A percentile compares a stretch with the other conserved stretches of the same genome.
Conservation (phyloP, 257 asterid species). For the Solanum chaucha region DNA sequence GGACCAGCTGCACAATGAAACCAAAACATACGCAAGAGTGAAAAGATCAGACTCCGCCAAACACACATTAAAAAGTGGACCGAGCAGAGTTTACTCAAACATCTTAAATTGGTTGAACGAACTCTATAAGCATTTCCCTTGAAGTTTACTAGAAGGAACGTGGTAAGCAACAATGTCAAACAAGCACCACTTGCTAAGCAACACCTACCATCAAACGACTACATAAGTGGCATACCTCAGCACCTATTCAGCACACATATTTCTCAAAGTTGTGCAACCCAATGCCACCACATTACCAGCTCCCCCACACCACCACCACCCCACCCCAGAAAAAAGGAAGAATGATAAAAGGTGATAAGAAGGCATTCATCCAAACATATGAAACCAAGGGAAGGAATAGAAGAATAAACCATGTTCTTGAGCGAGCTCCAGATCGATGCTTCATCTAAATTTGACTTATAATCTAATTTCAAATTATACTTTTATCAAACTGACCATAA, state of each 20-base stretch:
- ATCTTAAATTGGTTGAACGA: not conserved
- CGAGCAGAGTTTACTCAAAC: not conserved
- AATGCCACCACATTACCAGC: not conserved
- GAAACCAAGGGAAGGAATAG: not conserved
- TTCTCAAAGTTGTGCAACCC: not conserved
- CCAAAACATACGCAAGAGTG: not conserved
- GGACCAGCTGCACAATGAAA: constrained; percentile 66
- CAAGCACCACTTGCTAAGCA: not conserved
- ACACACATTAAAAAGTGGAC: not conserved
- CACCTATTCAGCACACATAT: not conserved
- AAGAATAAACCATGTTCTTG: not conserved
- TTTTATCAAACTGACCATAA: not conserved
- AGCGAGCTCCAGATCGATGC: not conserved
- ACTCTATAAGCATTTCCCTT: not conserved
- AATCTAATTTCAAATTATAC: not conserved
- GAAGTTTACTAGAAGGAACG: not conserved
- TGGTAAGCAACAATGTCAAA: not conserved
- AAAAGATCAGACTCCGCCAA: not conserved
- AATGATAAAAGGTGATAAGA: not conserved
- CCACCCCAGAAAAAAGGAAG: not conserved
- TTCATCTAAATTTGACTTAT: not conserved
- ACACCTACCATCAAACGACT: not conserved
- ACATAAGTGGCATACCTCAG: not conserved
- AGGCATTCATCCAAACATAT: not conserved
- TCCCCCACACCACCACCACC: not conserved